Evolutionary conservation across 805 yeast species (phyloP).

Genomic region (Nakazawaea anatomiae): DNA sequence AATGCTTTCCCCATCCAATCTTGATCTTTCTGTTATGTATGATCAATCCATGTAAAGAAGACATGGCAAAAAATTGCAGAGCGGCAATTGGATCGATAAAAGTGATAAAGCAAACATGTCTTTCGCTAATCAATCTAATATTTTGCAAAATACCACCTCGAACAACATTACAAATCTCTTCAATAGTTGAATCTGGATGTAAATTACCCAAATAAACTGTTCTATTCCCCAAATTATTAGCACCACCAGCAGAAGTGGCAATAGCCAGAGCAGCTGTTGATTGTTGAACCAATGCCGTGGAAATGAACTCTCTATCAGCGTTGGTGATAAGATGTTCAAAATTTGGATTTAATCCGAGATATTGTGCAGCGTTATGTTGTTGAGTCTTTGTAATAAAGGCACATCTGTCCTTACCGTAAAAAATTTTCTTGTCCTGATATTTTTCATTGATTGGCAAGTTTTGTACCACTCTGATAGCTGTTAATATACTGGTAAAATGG

Average conservation of each 20-base stretch:
- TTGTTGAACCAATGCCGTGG: constrained; percentile 81
- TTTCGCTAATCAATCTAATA: constrained; percentile 72
- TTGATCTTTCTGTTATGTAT: constrained; percentile 82
- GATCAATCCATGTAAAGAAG: constrained; percentile 82
- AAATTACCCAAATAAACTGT: constrained; percentile 88
- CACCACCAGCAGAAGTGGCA: constrained; percentile 92
- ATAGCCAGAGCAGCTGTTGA: constrained; percentile 97
- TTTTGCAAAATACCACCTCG: constrained; percentile 91
- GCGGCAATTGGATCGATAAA: constrained; percentile 97
- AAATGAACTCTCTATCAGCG: constrained; percentile 51
- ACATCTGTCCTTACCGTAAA: constrained; percentile 91
- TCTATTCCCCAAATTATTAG: constrained; percentile 85
- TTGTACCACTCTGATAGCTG: constrained; percentile 84
- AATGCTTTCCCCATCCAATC: constrained; percentile 97
- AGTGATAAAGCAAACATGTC: constrained; percentile 91
- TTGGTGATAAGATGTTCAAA: constrained; percentile 69
- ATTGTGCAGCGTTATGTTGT: constrained; percentile 95
- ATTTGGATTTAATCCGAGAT: constrained; percentile 85
- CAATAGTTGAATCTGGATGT: constrained; percentile 82
- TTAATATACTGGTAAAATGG: constrained; percentile 78
- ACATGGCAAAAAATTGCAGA: constrained; percentile 93
- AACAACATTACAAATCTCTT: constrained; percentile 93
- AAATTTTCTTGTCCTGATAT: constrained; percentile 74
- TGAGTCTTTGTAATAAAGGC: constrained; percentile 93
- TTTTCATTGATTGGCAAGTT: constrained; percentile 62